Conservation (phyloP, 768 basidiomycete species). For the Agrocybe pediades region DNA sequence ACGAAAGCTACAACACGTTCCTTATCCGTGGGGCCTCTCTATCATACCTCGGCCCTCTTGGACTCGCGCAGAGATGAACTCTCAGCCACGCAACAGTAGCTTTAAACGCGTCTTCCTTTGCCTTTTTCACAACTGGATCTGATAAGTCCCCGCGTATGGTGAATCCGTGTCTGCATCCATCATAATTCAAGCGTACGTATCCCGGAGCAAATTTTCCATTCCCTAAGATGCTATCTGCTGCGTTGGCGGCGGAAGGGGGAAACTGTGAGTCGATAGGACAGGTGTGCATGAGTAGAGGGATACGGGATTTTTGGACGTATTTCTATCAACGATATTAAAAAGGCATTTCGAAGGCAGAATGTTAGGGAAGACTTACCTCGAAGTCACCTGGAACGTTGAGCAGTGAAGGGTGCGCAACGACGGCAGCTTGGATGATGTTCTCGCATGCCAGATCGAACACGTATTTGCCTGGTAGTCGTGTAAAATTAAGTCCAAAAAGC, state of each 20-base stretch:
- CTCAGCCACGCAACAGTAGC: slow-evolving; percentile 52
- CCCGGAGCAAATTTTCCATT: slow-evolving; percentile 44
- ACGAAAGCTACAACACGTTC: no score
- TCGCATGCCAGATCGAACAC: slow-evolving; percentile 63
- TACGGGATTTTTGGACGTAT: slow-evolving; percentile 43
- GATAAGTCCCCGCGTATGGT: slow-evolving; percentile 48
- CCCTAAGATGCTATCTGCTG: slow-evolving; percentile 51
- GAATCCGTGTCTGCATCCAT: slow-evolving; percentile 53
- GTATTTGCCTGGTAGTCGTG: slow-evolving; percentile 33
- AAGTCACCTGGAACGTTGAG: slow-evolving; percentile 30
- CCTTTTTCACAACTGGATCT: slow-evolving; percentile 54
- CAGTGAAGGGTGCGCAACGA: slow-evolving; percentile 57
- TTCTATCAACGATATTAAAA: slow-evolving; percentile 31
- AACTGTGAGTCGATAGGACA: slow-evolving; percentile 54
- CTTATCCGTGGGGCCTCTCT: no score
- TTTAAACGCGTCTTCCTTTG: slow-evolving; percentile 63
- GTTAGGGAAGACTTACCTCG: slow-evolving; percentile 41
- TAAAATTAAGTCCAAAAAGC: neutral
- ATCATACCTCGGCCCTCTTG: no score
- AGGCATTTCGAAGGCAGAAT: slow-evolving; percentile 48
- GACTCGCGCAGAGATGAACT: neutral
- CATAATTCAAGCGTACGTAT: slow-evolving; percentile 47
- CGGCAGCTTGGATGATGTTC: slow-evolving; percentile 44
- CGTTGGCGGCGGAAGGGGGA: slow-evolving; percentile 40
- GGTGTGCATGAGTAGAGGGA: slow-evolving; percentile 66